A percentile compares a stretch with the other conserved stretches of the same genome.
These are phyloP conservation scores for Astraeus odoratus DNA, from an alignment of 768 basidiomycete species.

Conservation along the genomic window DNA sequence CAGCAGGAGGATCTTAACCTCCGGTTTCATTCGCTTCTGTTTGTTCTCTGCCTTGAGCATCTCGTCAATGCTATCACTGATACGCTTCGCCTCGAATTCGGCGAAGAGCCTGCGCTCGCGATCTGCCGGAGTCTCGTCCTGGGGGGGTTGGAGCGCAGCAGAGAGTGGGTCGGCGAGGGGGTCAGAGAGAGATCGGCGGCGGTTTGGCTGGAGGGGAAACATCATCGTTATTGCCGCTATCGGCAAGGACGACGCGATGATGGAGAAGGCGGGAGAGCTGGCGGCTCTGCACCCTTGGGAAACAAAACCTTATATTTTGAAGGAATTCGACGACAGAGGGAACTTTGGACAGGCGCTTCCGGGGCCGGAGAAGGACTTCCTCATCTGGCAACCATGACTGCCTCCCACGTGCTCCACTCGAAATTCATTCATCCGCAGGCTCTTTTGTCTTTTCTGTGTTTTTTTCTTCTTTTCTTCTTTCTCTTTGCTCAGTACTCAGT, in stretches of 20 bases:
- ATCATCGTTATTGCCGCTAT: slow-evolving; percentile 13
- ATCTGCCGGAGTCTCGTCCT: slow-evolving; percentile 62
- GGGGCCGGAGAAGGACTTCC: slow-evolving; percentile 21
- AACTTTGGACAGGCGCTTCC: slow-evolving; percentile 11
- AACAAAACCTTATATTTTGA: slow-evolving; percentile 8
- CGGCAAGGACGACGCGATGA: not conserved
- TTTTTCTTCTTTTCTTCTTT: no score
- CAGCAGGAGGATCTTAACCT: slow-evolving; percentile 71
- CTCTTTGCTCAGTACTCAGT: no score
- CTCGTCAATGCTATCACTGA: slow-evolving; percentile 75
- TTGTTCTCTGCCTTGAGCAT: slow-evolving; percentile 62
- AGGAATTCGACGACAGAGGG: slow-evolving; percentile 8
- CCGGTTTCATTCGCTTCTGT: slow-evolving; percentile 53
- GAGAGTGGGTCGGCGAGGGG: slow-evolving; percentile 66
- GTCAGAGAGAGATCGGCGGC: slow-evolving; percentile 50
- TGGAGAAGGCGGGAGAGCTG: slow-evolving; percentile 6
- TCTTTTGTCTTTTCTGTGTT: no score
- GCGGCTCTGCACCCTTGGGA: slow-evolving; percentile 13
- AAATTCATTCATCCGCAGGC: not conserved
- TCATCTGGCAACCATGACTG: slow-evolving; percentile 11
- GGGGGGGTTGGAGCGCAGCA: slow-evolving; percentile 60
- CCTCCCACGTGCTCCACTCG: slow-evolving; percentile 2
- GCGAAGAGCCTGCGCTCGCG: slow-evolving; percentile 57
- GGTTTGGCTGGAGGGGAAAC: slow-evolving; percentile 29
- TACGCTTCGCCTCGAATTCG: slow-evolving; percentile 65